These are phyloP conservation scores for Gossypium mustelinum DNA, from an alignment of 345 rosid genomes.

Conservation along the genomic window DNA sequence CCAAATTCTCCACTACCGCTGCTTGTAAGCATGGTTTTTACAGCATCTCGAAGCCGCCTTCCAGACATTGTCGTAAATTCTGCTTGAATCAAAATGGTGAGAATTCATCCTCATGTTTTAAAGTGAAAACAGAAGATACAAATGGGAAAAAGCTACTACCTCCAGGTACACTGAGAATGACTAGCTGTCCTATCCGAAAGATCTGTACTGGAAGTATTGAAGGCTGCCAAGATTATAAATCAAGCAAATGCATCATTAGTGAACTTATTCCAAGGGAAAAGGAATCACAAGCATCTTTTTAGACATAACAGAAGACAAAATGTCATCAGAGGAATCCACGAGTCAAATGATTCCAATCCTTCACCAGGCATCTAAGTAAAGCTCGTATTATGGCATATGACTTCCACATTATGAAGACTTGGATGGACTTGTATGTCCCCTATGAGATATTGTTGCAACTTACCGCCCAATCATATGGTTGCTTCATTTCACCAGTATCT, in stretches of 20 bases:
- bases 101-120: neutral
- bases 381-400: neutral
- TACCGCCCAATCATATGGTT: constrained; percentile 96
- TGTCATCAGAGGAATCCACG: neutral
- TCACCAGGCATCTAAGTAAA: neutral
- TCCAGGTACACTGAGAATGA: constrained; percentile 92
- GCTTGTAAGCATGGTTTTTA: constrained; percentile 58
- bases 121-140: neutral
- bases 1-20: constrained; percentile 38
- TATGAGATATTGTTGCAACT: constrained; percentile 26
- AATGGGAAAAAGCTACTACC: constrained; percentile 42
- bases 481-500: constrained; percentile 95
- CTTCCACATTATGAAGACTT: neutral
- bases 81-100: constrained; percentile 27
- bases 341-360: neutral
- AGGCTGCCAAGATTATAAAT: constrained; percentile 58
- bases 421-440: neutral
- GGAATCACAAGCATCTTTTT: neutral
- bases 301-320: neutral
- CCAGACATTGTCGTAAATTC: constrained; percentile 99
- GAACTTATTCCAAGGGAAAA: neutral
- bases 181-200: constrained; percentile 80
- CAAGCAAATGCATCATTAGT: constrained; percentile 7
- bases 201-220: constrained; percentile 92
- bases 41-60: constrained; percentile 97